phyloP scores from a whole-genome alignment of 352 stramenopile species.

The Phytopythium oedochilum region DNA sequence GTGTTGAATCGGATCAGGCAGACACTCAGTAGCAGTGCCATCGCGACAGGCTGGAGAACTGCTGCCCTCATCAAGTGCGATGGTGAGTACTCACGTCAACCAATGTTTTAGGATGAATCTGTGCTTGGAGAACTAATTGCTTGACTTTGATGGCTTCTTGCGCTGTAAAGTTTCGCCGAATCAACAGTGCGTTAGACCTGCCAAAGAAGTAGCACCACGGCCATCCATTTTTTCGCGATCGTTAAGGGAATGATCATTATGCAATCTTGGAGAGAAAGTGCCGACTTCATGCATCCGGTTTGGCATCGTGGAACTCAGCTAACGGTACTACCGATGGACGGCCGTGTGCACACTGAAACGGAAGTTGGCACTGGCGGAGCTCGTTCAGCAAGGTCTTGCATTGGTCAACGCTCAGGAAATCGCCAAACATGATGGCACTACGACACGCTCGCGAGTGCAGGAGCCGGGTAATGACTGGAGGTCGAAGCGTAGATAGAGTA shows the following conservation, averaged over 20 bases:
- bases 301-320: slow-evolving; percentile 38
- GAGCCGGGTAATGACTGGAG: slow-evolving; percentile 75
- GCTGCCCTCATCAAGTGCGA: slow-evolving; percentile 51
- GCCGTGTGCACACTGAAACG: slow-evolving; percentile 91
- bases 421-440: slow-evolving; percentile 93
- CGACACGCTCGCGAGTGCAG: slow-evolving; percentile 87
- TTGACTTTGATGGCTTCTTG: slow-evolving; percentile 1
- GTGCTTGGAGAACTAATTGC: neutral
- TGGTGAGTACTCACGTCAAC: slow-evolving; percentile 29
- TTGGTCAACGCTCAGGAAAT: slow-evolving; percentile 63
- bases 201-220: slow-evolving; percentile 14
- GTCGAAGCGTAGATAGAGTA: slow-evolving; percentile 28
- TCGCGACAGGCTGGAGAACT: slow-evolving; percentile 13
- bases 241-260: too few relatives aligned
- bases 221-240: too few relatives aligned
- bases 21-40: slow-evolving; percentile 27
- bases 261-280: neutral
- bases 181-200: slow-evolving; percentile 50
- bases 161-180: slow-evolving; percentile 42
- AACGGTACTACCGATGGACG: slow-evolving; percentile 88
- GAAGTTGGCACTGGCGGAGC: slow-evolving; percentile 71
- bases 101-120: neutral
- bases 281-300: neutral
- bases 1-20: neutral
- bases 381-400: slow-evolving; percentile 68